These are phyloP conservation scores for Colletotrichum sp. DNA, from an alignment of 2,329 filamentous ascomycete species.

Conservation along the genomic window DNA sequence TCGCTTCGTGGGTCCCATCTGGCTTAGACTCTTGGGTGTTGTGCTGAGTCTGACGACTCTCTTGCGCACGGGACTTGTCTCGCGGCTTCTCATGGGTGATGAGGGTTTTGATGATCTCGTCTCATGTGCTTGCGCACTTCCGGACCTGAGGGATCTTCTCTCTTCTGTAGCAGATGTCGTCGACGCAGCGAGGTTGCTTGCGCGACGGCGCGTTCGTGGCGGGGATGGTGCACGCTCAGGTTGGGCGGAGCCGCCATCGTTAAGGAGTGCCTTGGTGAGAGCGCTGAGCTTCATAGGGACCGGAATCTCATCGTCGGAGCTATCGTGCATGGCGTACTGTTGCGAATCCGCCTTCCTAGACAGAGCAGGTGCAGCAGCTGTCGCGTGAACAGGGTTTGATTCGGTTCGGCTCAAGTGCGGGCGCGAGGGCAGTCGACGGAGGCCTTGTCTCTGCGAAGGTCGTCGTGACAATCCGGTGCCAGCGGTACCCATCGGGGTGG, in stretches of 20 bases:
- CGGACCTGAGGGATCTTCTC: conserved; percentile 51
- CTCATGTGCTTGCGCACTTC: conserved; percentile 47
- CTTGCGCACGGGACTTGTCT: conserved; percentile 60
- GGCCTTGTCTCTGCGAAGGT: conserved; percentile 61
- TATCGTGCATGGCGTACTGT: conserved; percentile 71
- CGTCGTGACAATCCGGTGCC: conserved; percentile 53
- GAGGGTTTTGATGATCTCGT: conserved; percentile 36
- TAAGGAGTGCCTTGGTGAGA: conserved; percentile 84
- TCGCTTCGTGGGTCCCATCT: conserved; percentile 46
- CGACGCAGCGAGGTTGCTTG: conserved; percentile 52
- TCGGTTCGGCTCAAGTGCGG: conserved; percentile 50
- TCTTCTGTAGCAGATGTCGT: conserved; percentile 48
- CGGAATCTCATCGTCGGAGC: conserved; percentile 92
- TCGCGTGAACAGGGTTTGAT: conserved; percentile 42
- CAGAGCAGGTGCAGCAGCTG: conserved; percentile 24
- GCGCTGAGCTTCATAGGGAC: conserved; percentile 94
- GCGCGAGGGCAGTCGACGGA: conserved; percentile 55
- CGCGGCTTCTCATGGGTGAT: conserved; percentile 52
- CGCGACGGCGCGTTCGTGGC: conserved; percentile 52
- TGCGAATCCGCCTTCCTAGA: conserved; percentile 43
- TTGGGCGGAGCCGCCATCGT: conserved; percentile 62
- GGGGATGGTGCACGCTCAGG: conserved; percentile 47
- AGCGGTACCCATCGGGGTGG: conserved; percentile 56
- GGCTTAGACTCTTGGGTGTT: conserved; percentile 49
- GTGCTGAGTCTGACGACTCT: conserved; percentile 63